Conservation (phyloP, 768 basidiomycete species). For the Mycena sanguinolenta region DNA sequence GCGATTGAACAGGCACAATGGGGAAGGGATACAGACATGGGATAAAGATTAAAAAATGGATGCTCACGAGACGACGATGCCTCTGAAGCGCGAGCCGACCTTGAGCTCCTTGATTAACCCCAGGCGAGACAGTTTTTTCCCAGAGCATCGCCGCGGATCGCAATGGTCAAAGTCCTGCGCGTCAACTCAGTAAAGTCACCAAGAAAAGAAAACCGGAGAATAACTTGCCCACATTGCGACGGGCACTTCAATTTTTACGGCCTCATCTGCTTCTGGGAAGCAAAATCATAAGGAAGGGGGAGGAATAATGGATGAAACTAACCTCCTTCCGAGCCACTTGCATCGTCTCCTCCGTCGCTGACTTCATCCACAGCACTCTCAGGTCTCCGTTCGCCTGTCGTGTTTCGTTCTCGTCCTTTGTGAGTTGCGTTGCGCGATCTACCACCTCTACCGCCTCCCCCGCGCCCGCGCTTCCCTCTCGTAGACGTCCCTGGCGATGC, state of each 20-base stretch:
- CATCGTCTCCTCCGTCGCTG: constrained; percentile 52
- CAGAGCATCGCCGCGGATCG: constrained; percentile 85
- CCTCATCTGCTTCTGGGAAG: constrained; percentile 35
- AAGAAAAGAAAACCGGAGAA: neutral
- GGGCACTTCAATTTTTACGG: constrained; percentile 68
- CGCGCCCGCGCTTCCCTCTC: constrained; percentile 52
- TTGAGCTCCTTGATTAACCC: constrained; percentile 87
- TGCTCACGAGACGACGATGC: constrained; percentile 93
- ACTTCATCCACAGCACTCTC: constrained; percentile 70
- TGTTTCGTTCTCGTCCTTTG: constrained; percentile 38
- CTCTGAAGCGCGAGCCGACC: constrained; percentile 89
- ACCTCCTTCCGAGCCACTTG: constrained; percentile 43
- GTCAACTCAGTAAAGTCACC: neutral
- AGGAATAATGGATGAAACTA: neutral
- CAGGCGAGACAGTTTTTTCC: constrained; percentile 90
- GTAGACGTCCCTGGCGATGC: constrained; percentile 38
- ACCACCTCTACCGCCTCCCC: constrained; percentile 48
- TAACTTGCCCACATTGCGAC: constrained; percentile 95
- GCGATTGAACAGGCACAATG: constrained; percentile 1
- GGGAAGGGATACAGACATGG: constrained; percentile 10
- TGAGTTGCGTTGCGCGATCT: constrained; percentile 12
- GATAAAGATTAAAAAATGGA: constrained; percentile 9
- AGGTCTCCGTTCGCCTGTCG: constrained; percentile 59
- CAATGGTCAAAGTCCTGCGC: constrained; percentile 96
- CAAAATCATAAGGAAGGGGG: neutral